Conservation (phyloP, 2,329 filamentous ascomycete genomes). For the Verticillium tricorpus region DNA sequence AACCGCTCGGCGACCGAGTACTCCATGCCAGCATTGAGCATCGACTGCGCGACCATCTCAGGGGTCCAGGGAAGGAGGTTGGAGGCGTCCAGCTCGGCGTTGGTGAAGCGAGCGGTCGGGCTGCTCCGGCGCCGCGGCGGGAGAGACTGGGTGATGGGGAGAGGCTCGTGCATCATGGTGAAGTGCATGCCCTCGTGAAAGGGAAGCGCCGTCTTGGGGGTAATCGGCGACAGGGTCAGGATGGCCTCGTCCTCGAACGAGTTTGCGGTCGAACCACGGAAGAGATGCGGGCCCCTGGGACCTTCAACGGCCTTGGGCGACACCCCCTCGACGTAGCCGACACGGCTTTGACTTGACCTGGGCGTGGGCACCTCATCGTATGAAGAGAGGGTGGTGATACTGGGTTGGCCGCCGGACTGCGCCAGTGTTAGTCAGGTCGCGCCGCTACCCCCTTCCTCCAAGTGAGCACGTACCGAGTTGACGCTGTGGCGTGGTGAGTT, state of each 20-base stretch:
- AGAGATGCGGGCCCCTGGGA: conserved; percentile 81
- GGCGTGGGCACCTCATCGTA: conserved; percentile 82
- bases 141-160: conserved; percentile 8
- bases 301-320: conserved; percentile 67
- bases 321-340: conserved; percentile 56
- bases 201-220: conserved; percentile 55
- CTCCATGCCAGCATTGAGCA: conserved; percentile 81
- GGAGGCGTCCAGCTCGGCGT: conserved; percentile 52
- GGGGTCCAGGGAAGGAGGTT: conserved; percentile 66
- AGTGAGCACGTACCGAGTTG: conserved; percentile 58
- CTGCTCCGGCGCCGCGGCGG: conserved; percentile 33
- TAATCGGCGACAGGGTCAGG: conserved; percentile 69
- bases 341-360: conserved; percentile 56
- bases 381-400: conserved; percentile 82
- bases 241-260: conserved; percentile 44
- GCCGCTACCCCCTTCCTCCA: neutral
- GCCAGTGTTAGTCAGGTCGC: conserved; percentile 9
- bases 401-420: conserved; percentile 51
- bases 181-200: conserved; percentile 9
- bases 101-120: conserved; percentile 50
- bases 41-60: conserved; percentile 77
- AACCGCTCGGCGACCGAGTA: conserved; percentile 75
- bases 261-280: conserved; percentile 63
- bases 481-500: conserved; percentile 64
- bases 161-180: conserved; percentile 10